These are phyloP conservation scores for Bipolaris sorokiniana DNA, from an alignment of 2,329 filamentous ascomycete genomes.

Conservation along the genomic window DNA sequence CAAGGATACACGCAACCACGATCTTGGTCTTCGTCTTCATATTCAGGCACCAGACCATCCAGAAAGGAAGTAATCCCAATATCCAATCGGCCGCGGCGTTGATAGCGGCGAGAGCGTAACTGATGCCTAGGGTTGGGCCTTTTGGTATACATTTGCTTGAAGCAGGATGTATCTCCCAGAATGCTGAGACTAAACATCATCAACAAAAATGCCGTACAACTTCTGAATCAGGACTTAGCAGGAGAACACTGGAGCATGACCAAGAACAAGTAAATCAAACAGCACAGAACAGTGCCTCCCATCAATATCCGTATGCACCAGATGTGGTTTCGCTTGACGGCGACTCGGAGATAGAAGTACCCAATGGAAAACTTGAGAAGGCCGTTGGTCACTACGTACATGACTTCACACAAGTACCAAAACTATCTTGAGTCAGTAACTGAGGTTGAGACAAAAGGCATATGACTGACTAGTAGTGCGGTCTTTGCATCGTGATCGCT, in stretches of 20 bases:
- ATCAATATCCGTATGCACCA: slow-evolving; percentile 57
- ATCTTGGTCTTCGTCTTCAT: slow-evolving; percentile 61
- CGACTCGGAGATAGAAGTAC: slow-evolving; percentile 61
- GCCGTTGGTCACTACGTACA: slow-evolving; percentile 58
- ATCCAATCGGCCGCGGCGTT: slow-evolving; percentile 45
- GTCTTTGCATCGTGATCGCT: slow-evolving; percentile 34
- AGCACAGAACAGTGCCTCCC: slow-evolving; percentile 53
- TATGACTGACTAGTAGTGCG: slow-evolving; percentile 35
- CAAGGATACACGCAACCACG: slow-evolving; percentile 60
- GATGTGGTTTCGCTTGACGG: slow-evolving; percentile 54
- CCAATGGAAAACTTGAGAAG: slow-evolving; percentile 60
- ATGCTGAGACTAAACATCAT: slow-evolving; percentile 49
- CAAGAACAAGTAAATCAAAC: slow-evolving; percentile 58
- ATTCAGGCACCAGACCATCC: slow-evolving; percentile 62
- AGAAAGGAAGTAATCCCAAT: slow-evolving; percentile 49
- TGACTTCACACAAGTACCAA: slow-evolving; percentile 64
- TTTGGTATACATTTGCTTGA: slow-evolving; percentile 52
- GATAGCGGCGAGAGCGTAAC: slow-evolving; percentile 48
- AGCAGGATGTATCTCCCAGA: slow-evolving; percentile 55
- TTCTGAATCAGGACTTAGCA: slow-evolving; percentile 12
- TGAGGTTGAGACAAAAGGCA: not conserved
- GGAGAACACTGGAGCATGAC: slow-evolving; percentile 62
- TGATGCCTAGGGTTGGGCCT: slow-evolving; percentile 59
- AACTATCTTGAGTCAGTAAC: slow-evolving; percentile 40
- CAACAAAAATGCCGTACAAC: not conserved